Conservation (phyloP, 2,329 filamentous ascomycete species). For the Curvularia eragrostidis region DNA sequence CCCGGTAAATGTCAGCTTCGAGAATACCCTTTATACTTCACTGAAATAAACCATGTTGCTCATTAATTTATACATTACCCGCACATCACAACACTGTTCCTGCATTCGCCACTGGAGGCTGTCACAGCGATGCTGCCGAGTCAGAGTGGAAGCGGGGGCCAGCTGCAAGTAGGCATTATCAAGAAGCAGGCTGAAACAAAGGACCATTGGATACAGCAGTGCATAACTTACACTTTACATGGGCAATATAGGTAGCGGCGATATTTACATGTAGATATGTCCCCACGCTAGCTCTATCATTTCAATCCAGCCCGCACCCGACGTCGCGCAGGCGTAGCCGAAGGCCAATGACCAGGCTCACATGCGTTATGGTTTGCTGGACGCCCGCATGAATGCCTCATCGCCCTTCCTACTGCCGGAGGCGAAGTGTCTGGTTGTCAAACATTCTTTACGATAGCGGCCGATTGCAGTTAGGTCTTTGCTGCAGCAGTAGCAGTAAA, state of each 20-base stretch:
- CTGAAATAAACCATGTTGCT: not conserved
- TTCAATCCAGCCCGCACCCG: no score
- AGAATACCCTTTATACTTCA: not conserved
- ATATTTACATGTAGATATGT: no score
- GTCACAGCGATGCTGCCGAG: conserved; percentile 27
- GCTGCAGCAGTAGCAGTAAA: no score
- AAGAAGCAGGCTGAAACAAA: conserved; percentile 42
- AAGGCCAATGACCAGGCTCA: no score
- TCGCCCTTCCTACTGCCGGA: not conserved
- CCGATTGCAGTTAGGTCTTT: not conserved
- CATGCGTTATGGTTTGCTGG: not conserved
- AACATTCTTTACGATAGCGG: not conserved
- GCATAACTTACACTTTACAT: no score
- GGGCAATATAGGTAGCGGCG: no score
- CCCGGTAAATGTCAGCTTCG: not conserved
- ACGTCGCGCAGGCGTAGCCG: no score
- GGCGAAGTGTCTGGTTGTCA: not conserved
- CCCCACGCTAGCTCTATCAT: no score
- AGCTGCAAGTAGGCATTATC: conserved; percentile 37
- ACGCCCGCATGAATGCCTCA: not conserved
- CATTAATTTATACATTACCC: not conserved
- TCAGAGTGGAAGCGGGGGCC: conserved; percentile 34
- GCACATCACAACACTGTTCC: not conserved
- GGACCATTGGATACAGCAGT: no score
- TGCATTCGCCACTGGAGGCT: conserved; percentile 18